Evolutionary conservation across 495 filamentous ascomycete species (phyloP).

Genomic region (Penicillium pancosmium): DNA sequence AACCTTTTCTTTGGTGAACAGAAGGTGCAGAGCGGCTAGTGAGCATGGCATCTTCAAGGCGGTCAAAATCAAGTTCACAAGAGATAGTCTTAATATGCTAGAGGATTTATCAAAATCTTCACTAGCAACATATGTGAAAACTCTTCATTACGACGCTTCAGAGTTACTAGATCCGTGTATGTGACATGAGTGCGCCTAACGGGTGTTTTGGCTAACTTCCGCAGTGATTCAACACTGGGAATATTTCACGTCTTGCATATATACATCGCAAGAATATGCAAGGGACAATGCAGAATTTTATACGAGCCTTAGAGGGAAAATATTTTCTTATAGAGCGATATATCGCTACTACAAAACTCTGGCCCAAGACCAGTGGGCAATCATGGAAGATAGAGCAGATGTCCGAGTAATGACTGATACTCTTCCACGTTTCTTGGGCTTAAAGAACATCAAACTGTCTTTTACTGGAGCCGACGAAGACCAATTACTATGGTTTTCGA

Average conservation of each 20-base stretch:
- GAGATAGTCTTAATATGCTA: not conserved
- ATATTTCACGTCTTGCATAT: slow-evolving; percentile 12
- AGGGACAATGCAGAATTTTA: slow-evolving; percentile 10
- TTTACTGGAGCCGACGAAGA: slow-evolving; percentile 9
- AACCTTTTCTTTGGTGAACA: not conserved
- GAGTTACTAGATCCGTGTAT: slow-evolving; percentile 11
- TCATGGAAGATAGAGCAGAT: slow-evolving; percentile 7
- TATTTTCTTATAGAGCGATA: slow-evolving; percentile 12
- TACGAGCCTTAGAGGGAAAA: slow-evolving; percentile 8
- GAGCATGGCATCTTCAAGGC: not conserved
- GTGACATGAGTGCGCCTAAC: not conserved
- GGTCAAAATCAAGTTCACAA: not conserved
- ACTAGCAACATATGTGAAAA: not conserved
- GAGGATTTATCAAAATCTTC: not conserved
- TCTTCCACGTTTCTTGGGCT: not conserved
- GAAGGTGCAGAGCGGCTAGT: not conserved
- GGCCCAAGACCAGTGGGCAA: not conserved
- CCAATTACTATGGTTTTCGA: slow-evolving; percentile 12
- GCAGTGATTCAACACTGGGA: slow-evolving; percentile 9
- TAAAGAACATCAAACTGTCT: slow-evolving; percentile 8
- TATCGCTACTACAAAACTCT: slow-evolving; percentile 8
- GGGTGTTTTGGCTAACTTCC: slow-evolving; percentile 2
- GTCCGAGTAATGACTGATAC: not conserved
- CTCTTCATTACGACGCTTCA: slow-evolving; percentile 11
- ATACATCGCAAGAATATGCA: slow-evolving; percentile 10